These are phyloP conservation scores for Russula ochroleuca DNA, from an alignment of 768 basidiomycete species.

Conservation along the genomic window DNA sequence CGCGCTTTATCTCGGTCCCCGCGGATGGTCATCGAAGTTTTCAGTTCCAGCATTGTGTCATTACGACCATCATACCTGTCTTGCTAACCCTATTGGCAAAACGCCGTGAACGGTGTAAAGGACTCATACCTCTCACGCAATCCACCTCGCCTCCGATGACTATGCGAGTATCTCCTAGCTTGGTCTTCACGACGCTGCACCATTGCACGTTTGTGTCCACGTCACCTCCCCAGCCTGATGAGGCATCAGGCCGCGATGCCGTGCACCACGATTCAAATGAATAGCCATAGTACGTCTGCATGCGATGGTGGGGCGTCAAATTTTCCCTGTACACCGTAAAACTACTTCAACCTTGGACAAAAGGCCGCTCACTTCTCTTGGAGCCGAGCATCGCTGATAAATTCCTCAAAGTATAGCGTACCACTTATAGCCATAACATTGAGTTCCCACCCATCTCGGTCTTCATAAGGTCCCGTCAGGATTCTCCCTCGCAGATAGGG, in stretches of 20 bases:
- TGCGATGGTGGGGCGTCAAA: conserved; percentile 57
- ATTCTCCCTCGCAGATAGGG: conserved; percentile 52
- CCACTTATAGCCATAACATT: conserved; percentile 76
- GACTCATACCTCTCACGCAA: conserved; percentile 65
- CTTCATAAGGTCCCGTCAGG: conserved; percentile 78
- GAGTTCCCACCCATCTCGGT: conserved; percentile 71
- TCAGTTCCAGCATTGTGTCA: conserved; percentile 76
- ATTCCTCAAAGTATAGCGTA: conserved; percentile 73
- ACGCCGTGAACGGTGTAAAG: neutral
- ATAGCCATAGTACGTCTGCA: conserved; percentile 78
- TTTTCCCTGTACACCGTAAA: conserved; percentile 47
- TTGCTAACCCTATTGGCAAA: conserved; percentile 31
- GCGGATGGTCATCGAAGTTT: conserved; percentile 74
- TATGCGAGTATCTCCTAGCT: conserved; percentile 63
- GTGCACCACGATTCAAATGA: conserved; percentile 90
- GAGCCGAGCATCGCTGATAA: conserved; percentile 54
- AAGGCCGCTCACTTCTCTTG: conserved; percentile 53
- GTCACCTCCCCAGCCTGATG: conserved; percentile 65
- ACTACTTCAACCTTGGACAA: neutral
- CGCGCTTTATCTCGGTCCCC: conserved; percentile 57
- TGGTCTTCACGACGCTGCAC: conserved; percentile 87
- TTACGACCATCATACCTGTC: conserved; percentile 58
- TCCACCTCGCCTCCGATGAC: conserved; percentile 90
- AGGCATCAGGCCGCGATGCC: conserved; percentile 32
- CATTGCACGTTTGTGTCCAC: conserved; percentile 88